Evolutionary conservation across 2,329 filamentous ascomycete species (phyloP).

Genomic region (Nemania serpens): DNA sequence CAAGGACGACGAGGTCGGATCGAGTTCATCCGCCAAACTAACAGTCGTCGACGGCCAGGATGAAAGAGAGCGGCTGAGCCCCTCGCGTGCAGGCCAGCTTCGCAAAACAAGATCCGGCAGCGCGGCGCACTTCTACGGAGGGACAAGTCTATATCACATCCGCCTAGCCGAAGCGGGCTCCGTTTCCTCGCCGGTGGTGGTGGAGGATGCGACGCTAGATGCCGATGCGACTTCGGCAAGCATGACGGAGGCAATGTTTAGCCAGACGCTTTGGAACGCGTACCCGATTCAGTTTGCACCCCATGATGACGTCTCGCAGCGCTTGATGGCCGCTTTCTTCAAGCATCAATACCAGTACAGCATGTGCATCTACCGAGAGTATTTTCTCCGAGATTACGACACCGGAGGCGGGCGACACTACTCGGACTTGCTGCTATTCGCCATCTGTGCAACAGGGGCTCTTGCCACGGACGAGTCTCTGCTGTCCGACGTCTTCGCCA

Average conservation of each 20-base stretch:
- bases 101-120: conserved; percentile 45
- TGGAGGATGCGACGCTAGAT: conserved; percentile 23
- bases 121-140: conserved; percentile 53
- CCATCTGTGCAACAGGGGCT: conserved; percentile 55
- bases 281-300: conserved; percentile 46
- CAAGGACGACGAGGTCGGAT: conserved; percentile 19
- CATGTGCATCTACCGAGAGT: conserved; percentile 57
- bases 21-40: conserved; percentile 21
- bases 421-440: conserved; percentile 54
- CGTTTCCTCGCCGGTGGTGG: neutral
- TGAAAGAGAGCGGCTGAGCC: conserved; percentile 36
- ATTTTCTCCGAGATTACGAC: conserved; percentile 56
- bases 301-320: conserved; percentile 50
- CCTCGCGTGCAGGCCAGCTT: conserved; percentile 45
- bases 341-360: conserved; percentile 53
- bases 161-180: conserved; percentile 39
- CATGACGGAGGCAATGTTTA: conserved; percentile 19
- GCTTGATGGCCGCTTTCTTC: conserved; percentile 55
- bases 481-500: conserved; percentile 50
- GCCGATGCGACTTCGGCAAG: conserved; percentile 2
- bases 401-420: conserved; percentile 53
- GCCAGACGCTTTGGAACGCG: conserved; percentile 14
- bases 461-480: conserved; percentile 49
- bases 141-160: conserved; percentile 52
- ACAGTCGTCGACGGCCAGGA: conserved; percentile 18